phyloP scores from a whole-genome alignment of 495 filamentous ascomycete species.

The Xylaria grammica region DNA sequence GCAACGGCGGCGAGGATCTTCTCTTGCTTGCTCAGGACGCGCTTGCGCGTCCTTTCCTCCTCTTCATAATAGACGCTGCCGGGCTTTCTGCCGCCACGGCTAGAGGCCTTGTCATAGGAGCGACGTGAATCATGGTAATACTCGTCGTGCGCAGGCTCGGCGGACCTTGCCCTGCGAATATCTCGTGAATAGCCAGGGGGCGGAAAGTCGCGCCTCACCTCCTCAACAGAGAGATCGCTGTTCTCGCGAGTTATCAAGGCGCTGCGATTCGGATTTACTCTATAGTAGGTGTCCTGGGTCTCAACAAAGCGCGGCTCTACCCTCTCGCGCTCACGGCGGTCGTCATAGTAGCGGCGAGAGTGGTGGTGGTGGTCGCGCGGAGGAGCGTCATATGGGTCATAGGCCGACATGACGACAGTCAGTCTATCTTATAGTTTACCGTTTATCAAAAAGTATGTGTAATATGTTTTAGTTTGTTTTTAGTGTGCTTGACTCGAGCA shows the following conservation, averaged over 20 bases:
- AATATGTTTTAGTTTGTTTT: too few relatives aligned
- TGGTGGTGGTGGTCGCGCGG: slow-evolving; percentile 42
- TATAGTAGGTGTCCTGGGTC: slow-evolving; percentile 55
- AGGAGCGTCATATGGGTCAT: slow-evolving; percentile 53
- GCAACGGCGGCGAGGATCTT: slow-evolving; percentile 62
- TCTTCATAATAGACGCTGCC: slow-evolving; percentile 48
- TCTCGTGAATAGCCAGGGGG: slow-evolving; percentile 61
- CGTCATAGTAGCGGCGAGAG: slow-evolving; percentile 51
- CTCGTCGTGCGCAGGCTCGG: slow-evolving; percentile 52
- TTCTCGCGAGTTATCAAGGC: slow-evolving; percentile 63
- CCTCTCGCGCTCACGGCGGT: slow-evolving; percentile 50
- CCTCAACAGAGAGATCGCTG: slow-evolving; percentile 67
- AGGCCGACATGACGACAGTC: slow-evolving; percentile 46
- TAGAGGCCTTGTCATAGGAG: slow-evolving; percentile 42
- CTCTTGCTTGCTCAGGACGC: slow-evolving; percentile 59
- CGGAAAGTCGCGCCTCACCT: slow-evolving; percentile 70
- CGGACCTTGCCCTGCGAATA: slow-evolving; percentile 57
- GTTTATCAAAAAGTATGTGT: neutral
- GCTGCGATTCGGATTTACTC: slow-evolving; percentile 41
- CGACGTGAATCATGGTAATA: slow-evolving; percentile 47
- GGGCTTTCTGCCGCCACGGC: slow-evolving; percentile 43
- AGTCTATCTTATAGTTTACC: neutral
- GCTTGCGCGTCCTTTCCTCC: slow-evolving; percentile 49
- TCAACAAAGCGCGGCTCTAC: slow-evolving; percentile 54
- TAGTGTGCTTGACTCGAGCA: neutral